Percentiles rank a stretch among this genome's conserved stretches.
These are phyloP conservation scores for Eutypella sp. DNA, from an alignment of 2,329 filamentous ascomycete genomes.

Conservation along the genomic window DNA sequence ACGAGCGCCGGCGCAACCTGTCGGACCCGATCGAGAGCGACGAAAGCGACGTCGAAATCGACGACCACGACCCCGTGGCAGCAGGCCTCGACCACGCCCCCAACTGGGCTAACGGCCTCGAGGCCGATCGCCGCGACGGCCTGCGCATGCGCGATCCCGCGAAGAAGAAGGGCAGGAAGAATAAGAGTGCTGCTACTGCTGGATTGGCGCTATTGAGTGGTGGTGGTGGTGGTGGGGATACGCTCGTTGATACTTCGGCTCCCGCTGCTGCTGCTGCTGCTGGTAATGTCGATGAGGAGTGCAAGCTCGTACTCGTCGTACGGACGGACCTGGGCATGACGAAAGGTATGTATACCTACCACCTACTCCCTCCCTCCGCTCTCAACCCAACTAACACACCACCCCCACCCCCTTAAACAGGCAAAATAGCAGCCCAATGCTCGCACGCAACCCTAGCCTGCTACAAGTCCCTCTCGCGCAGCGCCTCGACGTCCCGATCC, in stretches of 20 bases:
- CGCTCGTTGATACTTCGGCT: constrained; percentile 24
- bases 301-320: constrained; percentile 90
- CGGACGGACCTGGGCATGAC: constrained; percentile 95
- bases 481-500: constrained; percentile 45
- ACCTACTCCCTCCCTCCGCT: background rate
- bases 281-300: constrained; percentile 62
- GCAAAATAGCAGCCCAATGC: constrained; percentile 95
- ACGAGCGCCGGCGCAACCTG: constrained; percentile 52
- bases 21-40: constrained; percentile 63
- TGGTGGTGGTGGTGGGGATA: constrained; percentile 4
- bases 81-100: constrained; percentile 65
- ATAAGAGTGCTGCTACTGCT: constrained; percentile 17
- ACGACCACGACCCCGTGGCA: constrained; percentile 52
- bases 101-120: constrained; percentile 59
- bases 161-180: constrained; percentile 9
- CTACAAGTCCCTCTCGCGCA: constrained; percentile 74
- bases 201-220: no score
- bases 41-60: constrained; percentile 63
- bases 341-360: constrained; percentile 60
- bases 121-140: constrained; percentile 55
- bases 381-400: constrained; percentile 3
- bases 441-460: constrained; percentile 95
- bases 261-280: constrained; percentile 10
- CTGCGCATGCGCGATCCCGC: constrained; percentile 30
- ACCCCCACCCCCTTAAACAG: constrained; percentile 39